Percentiles rank a stretch among this genome's conserved stretches.
phyloP scores from a whole-genome alignment of 768 basidiomycete genomes.

The Neoboletus subvelutipes region DNA sequence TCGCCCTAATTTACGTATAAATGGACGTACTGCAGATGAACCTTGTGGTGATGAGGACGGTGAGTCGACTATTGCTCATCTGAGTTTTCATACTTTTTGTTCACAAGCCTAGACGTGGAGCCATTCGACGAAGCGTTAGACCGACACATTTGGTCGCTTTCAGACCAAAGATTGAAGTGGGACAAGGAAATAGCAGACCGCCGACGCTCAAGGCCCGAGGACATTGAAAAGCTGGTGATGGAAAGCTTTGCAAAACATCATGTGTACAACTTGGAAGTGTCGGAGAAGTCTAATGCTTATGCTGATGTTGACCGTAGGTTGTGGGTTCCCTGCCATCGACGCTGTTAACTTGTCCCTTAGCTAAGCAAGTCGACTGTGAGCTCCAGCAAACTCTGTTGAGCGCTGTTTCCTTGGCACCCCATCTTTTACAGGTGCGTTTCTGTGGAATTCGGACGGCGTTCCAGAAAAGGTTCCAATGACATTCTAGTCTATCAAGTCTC shows the following conservation, averaged over 20 bases:
- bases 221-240: slow-evolving; percentile 45
- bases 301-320: slow-evolving; percentile 12
- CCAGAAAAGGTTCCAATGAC: background rate
- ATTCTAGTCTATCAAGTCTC: slow-evolving; percentile 44
- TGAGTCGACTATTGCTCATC: slow-evolving; percentile 22
- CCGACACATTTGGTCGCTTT: slow-evolving; percentile 75
- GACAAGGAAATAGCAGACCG: slow-evolving; percentile 68
- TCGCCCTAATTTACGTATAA: slow-evolving; percentile 73
- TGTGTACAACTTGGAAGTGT: slow-evolving; percentile 27
- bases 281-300: slow-evolving; percentile 7
- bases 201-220: slow-evolving; percentile 59
- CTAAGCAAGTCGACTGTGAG: slow-evolving; percentile 20
- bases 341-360: slow-evolving; percentile 12
- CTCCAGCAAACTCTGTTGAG: slow-evolving; percentile 31
- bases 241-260: slow-evolving; percentile 40
- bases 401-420: slow-evolving; percentile 42
- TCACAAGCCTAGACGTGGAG: slow-evolving; percentile 55
- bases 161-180: slow-evolving; percentile 72
- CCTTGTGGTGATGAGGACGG: slow-evolving; percentile 57
- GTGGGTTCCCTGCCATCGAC: background rate
- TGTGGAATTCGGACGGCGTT: background rate
- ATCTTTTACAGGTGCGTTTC: slow-evolving; percentile 50
- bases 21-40: slow-evolving; percentile 73
- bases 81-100: background rate
- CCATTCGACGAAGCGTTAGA: slow-evolving; percentile 87